Evolutionary conservation across 2,329 filamentous ascomycete species (phyloP).

Genomic region (Pyricularia sp.): DNA sequence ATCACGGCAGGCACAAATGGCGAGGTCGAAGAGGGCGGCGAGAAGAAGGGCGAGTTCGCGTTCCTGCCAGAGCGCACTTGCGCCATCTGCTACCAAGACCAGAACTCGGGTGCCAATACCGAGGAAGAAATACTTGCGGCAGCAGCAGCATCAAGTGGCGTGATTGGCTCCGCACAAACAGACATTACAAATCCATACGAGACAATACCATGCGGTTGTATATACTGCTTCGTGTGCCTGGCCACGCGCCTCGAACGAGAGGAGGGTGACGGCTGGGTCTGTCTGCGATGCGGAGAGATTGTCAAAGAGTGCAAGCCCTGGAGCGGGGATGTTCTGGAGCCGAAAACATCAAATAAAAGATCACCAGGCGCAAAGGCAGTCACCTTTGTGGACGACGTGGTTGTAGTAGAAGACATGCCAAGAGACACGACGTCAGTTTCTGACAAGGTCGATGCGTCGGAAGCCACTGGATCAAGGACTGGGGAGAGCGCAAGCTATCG

Average conservation of each 20-base stretch:
- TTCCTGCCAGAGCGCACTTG: constrained; percentile 91
- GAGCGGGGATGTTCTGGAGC: constrained; percentile 74
- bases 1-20: constrained; percentile 34
- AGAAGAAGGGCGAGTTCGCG: constrained; percentile 58
- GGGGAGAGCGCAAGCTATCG: background rate
- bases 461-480: constrained; percentile 1
- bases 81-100: constrained; percentile 91
- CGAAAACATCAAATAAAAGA: constrained; percentile 9
- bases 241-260: constrained; percentile 80
- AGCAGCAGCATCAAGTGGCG: constrained; percentile 56
- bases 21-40: constrained; percentile 32
- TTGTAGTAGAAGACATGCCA: constrained; percentile 17
- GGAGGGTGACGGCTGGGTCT: constrained; percentile 88
- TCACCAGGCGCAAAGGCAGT: constrained; percentile 36
- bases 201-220: constrained; percentile 72
- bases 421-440: constrained; percentile 10
- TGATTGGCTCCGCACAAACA: constrained; percentile 77
- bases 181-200: constrained; percentile 97
- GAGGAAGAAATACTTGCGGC: constrained; percentile 63
- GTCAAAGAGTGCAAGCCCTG: constrained; percentile 82
- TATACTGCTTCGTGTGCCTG: constrained; percentile 96
- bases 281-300: constrained; percentile 72
- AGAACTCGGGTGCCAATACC: constrained; percentile 56
- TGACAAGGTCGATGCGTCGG: constrained; percentile 5
- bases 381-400: constrained; percentile 46